Evolutionary conservation across 768 basidiomycete genomes (phyloP).

Genomic region (Boletus edulis): DNA sequence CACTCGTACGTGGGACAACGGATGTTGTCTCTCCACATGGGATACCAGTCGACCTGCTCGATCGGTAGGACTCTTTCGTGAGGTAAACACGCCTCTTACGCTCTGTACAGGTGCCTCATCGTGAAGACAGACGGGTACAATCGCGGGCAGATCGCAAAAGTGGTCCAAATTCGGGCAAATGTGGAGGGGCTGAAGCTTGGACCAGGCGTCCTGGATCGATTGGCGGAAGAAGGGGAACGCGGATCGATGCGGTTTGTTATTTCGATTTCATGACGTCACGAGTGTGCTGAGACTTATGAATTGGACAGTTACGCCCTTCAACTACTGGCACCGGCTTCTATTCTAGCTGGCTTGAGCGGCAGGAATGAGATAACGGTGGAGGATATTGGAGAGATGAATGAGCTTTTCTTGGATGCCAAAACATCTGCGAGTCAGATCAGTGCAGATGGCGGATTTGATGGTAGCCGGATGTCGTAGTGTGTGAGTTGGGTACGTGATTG

Average conservation of each 20-base stretch:
- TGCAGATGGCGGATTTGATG: conserved; percentile 37
- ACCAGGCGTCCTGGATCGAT: conserved; percentile 69
- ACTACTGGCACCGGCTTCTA: conserved; percentile 65
- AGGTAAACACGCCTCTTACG: conserved; percentile 5
- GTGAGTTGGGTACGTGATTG: neutral
- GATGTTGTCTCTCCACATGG: conserved; percentile 94
- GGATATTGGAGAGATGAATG: conserved; percentile 54
- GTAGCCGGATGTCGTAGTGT: conserved; percentile 31
- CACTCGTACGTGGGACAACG: conserved; percentile 88
- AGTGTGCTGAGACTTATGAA: conserved; percentile 6
- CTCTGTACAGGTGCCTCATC: conserved; percentile 73
- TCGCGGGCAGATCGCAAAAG: conserved; percentile 80
- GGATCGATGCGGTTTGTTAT: conserved; percentile 70
- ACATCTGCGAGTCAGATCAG: conserved; percentile 60
- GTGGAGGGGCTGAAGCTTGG: conserved; percentile 83
- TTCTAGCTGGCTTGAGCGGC: conserved; percentile 76
- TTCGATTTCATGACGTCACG: neutral
- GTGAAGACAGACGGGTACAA: conserved; percentile 88
- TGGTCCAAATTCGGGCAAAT: conserved; percentile 81
- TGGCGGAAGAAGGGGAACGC: conserved; percentile 74
- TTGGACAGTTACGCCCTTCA: conserved; percentile 82
- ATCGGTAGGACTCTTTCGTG: conserved; percentile 55
- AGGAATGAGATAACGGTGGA: conserved; percentile 80
- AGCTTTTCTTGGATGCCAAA: conserved; percentile 91
- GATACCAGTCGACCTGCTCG: conserved; percentile 89